Evolutionary conservation across 306 rosid species (phyloP).

Genomic region (Gillenia trifoliata): DNA sequence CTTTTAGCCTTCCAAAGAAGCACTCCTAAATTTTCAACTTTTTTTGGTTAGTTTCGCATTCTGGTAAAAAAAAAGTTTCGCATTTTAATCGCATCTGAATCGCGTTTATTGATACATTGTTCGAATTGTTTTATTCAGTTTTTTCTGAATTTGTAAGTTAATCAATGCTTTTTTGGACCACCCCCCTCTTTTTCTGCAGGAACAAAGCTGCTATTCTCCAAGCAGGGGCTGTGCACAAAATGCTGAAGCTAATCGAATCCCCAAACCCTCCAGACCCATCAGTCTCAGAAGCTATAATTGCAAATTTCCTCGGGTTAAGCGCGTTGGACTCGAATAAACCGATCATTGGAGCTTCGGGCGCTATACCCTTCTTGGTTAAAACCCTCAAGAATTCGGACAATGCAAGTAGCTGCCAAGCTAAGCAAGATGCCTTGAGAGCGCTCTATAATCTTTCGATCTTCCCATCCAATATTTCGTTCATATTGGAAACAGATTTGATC

Average conservation of each 20-base stretch:
- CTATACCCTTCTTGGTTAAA: conserved; percentile 71
- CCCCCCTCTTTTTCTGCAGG: conserved; percentile 35
- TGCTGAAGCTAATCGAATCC: conserved; percentile 74
- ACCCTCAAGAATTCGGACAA: conserved; percentile 39
- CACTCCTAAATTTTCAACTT: neutral
- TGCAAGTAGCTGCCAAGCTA: conserved; percentile 47
- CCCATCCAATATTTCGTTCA: conserved; percentile 49
- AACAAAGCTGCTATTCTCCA: conserved; percentile 88
- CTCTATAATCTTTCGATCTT: conserved; percentile 79
- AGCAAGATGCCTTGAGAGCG: conserved; percentile 87
- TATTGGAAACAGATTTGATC: conserved; percentile 69
- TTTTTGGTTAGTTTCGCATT: neutral
- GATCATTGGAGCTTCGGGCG: conserved; percentile 89
- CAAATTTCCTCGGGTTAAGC: conserved; percentile 88
- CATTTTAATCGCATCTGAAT: neutral
- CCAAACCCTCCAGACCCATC: conserved; percentile 40
- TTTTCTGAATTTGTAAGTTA: conserved; percentile 1
- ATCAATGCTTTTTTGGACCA: conserved; percentile 3
- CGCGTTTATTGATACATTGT: neutral
- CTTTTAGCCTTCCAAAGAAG: neutral
- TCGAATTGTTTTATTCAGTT: neutral
- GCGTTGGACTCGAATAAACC: conserved; percentile 90
- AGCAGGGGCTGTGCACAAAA: conserved; percentile 84
- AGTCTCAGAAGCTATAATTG: conserved; percentile 76
- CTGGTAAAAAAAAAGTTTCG: neutral